Evolutionary conservation across 768 basidiomycete genomes (phyloP).

Genomic region (Termitomyces sp.): DNA sequence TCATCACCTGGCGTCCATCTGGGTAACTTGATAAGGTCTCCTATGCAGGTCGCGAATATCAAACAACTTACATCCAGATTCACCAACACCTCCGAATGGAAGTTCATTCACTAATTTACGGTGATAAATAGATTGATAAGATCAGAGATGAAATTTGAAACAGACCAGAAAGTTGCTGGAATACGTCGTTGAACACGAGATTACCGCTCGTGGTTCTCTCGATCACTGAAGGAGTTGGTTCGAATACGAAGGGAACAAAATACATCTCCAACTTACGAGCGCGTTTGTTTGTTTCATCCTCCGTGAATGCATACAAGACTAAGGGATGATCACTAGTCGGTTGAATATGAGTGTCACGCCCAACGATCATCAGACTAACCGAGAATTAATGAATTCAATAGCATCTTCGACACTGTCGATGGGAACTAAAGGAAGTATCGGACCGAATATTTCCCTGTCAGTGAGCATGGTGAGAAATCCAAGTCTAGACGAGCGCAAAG

Average conservation of each 20-base stretch:
- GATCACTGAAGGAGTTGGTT: slow-evolving; percentile 34
- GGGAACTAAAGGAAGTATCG: slow-evolving; percentile 57
- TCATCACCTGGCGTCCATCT: slow-evolving; percentile 53
- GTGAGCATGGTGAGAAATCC: background rate
- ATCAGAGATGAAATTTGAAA: background rate
- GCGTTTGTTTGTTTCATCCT: slow-evolving; percentile 33
- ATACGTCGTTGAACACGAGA: slow-evolving; percentile 54
- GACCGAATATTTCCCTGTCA: slow-evolving; percentile 68
- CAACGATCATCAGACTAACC: slow-evolving; percentile 27
- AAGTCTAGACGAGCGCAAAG: background rate
- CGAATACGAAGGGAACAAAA: background rate
- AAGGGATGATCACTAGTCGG: slow-evolving; percentile 48
- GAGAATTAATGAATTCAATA: slow-evolving; percentile 45
- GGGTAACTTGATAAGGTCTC: background rate
- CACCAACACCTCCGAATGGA: slow-evolving; percentile 53
- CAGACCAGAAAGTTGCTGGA: slow-evolving; percentile 48
- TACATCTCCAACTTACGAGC: slow-evolving; percentile 24
- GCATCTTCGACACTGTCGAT: slow-evolving; percentile 53
- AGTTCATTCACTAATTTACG: slow-evolving; percentile 23
- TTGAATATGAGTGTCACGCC: background rate
- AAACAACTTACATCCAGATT: slow-evolving; percentile 57
- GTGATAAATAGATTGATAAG: background rate
- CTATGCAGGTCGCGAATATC: background rate
- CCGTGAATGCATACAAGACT: slow-evolving; percentile 60
- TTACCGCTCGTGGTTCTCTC: slow-evolving; percentile 52